These are phyloP conservation scores for Lachancea kluyveri DNA, from an alignment of 805 yeast genomes.

Conservation along the genomic window DNA sequence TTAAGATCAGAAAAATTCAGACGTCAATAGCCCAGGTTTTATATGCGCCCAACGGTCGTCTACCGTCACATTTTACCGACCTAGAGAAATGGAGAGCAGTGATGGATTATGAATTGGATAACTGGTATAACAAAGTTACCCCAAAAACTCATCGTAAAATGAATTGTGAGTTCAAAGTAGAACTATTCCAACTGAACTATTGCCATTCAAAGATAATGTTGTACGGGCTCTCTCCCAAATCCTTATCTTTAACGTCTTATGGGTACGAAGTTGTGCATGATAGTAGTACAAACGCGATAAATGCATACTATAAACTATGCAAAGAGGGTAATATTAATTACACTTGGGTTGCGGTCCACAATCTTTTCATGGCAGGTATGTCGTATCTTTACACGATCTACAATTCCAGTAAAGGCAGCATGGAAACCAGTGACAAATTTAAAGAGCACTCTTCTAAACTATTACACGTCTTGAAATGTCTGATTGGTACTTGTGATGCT, in stretches of 20 bases:
- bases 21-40: constrained; percentile 67
- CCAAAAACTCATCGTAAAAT: constrained; percentile 53
- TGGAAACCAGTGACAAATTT: constrained; percentile 41
- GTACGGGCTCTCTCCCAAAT: constrained; percentile 74
- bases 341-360: constrained; percentile 92
- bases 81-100: constrained; percentile 59
- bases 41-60: constrained; percentile 58
- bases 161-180: constrained; percentile 70
- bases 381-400: constrained; percentile 74
- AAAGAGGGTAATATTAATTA: constrained; percentile 60
- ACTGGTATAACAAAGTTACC: constrained; percentile 51
- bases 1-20: constrained; percentile 66
- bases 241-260: constrained; percentile 43
- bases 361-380: constrained; percentile 82
- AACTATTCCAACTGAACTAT: constrained; percentile 68
- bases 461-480: constrained; percentile 49
- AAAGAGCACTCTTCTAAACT: constrained; percentile 45
- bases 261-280: constrained; percentile 54
- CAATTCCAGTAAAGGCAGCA: constrained; percentile 52
- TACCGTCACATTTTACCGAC: constrained; percentile 55
- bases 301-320: constrained; percentile 53
- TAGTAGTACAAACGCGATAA: constrained; percentile 61
- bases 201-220: constrained; percentile 66
- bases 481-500: constrained; percentile 70
- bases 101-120: constrained; percentile 45